These are phyloP conservation scores for Nyctanthes arbortristis DNA, from an alignment of 257 asterid genomes.

Conservation along the genomic window DNA sequence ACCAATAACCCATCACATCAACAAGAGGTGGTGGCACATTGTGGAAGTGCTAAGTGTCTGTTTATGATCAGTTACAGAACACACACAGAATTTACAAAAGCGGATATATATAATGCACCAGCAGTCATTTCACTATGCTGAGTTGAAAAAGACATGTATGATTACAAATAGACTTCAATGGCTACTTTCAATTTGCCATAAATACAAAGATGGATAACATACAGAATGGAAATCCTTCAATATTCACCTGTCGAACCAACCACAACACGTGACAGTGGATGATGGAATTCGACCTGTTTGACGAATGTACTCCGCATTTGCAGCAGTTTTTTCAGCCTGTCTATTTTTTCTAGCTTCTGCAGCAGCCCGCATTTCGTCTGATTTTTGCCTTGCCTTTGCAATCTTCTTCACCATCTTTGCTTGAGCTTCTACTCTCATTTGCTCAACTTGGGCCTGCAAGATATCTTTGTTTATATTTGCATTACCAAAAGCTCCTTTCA, in stretches of 20 bases:
- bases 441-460: slow-evolving; percentile 65
- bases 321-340: slow-evolving; percentile 74
- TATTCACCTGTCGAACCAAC: no score
- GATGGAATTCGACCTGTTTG: slow-evolving; percentile 86
- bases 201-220: not conserved
- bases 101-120: no score
- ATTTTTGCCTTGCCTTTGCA: slow-evolving; percentile 79
- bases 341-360: slow-evolving; percentile 73
- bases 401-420: slow-evolving; percentile 89
- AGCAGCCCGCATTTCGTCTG: slow-evolving; percentile 72
- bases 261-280: slow-evolving; percentile 65
- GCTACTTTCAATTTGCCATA: not conserved
- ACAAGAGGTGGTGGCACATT: no score
- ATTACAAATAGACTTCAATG: not conserved
- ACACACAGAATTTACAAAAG: not conserved
- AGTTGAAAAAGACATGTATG: not conserved
- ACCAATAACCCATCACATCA: not conserved
- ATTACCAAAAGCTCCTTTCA: not conserved
- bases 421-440: slow-evolving; percentile 82
- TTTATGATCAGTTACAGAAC: not conserved
- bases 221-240: not conserved
- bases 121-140: not conserved
- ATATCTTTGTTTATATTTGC: slow-evolving; percentile 5
- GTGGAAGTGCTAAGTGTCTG: slow-evolving; percentile 91
- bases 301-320: slow-evolving; percentile 74